Evolutionary conservation across 2,329 filamentous ascomycete genomes (phyloP).

Genomic region (Colletotrichum liaoningense): DNA sequence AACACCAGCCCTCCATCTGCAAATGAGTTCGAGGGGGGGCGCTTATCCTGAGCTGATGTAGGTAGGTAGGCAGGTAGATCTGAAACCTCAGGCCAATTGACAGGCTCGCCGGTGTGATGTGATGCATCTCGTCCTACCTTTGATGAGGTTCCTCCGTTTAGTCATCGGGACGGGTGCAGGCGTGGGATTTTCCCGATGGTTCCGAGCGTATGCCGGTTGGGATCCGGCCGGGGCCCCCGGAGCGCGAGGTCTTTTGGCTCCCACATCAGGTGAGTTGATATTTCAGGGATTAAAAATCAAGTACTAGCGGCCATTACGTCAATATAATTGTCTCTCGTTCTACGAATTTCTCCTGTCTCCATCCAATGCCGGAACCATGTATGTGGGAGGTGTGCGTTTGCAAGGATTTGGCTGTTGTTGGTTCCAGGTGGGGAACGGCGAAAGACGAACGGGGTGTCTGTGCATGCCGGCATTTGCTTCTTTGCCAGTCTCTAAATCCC

Average conservation of each 20-base stretch:
- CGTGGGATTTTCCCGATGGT: slow-evolving; percentile 2
- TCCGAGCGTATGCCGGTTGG: slow-evolving; percentile 15
- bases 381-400: not conserved
- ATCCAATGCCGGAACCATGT: not conserved
- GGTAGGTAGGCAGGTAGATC: not conserved
- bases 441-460: slow-evolving; percentile 21
- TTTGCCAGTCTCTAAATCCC: not conserved
- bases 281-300: not conserved
- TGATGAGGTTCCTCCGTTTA: not conserved
- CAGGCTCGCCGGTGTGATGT: not conserved
- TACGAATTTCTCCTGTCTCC: not conserved
- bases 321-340: not conserved
- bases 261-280: not conserved
- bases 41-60: not conserved
- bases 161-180: not conserved
- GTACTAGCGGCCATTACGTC: not conserved
- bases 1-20: slow-evolving; percentile 5
- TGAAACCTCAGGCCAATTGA: not conserved
- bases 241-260: not conserved
- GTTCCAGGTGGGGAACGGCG: not conserved
- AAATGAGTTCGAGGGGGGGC: no score
- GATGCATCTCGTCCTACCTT: not conserved
- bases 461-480: slow-evolving; percentile 11
- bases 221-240: slow-evolving; percentile 21
- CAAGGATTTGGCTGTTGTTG: slow-evolving; percentile 2